Percentiles rank a stretch among this genome's conserved stretches.
Conservation (phyloP, 2,329 filamentous ascomycete genomes). For the Botrytis paeoniae region DNA sequence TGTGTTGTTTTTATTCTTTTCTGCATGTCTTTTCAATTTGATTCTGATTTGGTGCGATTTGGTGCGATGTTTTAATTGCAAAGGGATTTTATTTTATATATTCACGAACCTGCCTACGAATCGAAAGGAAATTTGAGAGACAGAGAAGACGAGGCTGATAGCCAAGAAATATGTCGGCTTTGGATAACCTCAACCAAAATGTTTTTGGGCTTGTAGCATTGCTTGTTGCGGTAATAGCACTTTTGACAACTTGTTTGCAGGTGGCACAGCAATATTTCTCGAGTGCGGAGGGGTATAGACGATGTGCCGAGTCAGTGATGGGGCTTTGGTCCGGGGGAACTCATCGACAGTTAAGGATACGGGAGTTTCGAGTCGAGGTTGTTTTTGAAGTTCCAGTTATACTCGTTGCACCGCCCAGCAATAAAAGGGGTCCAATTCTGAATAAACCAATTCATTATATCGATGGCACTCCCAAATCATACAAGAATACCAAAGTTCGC, state of each 20-base stretch:
- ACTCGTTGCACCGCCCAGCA: constrained; percentile 33
- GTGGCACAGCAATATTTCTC: constrained; percentile 41
- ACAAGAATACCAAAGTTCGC: constrained; percentile 29
- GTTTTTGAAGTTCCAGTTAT: constrained; percentile 41
- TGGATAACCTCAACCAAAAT: constrained; percentile 34
- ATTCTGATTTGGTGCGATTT: background rate
- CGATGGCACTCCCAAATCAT: constrained; percentile 30
- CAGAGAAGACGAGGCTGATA: background rate
- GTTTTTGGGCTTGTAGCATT: constrained; percentile 37
- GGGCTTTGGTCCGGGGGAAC: constrained; percentile 37
- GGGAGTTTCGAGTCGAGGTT: constrained; percentile 41
- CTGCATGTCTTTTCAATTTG: background rate
- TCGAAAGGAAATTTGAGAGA: background rate
- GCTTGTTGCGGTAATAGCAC: constrained; percentile 38
- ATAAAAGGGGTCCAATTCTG: constrained; percentile 33
- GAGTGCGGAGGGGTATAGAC: constrained; percentile 40
- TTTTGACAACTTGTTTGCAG: constrained; percentile 37
- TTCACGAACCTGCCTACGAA: background rate
- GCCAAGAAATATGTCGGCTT: constrained; percentile 12
- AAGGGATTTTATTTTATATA: background rate
- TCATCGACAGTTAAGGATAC: constrained; percentile 34
- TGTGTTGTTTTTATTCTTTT: background rate
- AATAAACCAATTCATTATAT: constrained; percentile 30
- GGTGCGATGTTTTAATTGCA: background rate
- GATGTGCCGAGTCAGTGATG: constrained; percentile 32